Percentiles rank a stretch among this genome's conserved stretches.
These are phyloP conservation scores for Daldinia eschscholtzii DNA, from an alignment of 2,329 filamentous ascomycete species.

Conservation along the genomic window DNA sequence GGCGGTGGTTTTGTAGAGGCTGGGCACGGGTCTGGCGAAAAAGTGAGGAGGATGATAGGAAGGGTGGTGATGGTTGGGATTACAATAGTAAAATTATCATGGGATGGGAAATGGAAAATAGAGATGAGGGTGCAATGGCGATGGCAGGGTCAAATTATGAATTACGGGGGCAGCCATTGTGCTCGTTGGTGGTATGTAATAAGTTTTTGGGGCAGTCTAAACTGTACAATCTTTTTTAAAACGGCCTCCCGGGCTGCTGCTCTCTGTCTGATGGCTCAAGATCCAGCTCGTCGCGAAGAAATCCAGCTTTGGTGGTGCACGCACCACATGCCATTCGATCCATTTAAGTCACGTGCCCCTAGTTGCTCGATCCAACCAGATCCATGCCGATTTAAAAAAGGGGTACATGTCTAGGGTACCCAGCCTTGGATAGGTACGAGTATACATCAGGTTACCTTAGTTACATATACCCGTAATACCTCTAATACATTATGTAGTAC, in stretches of 20 bases:
- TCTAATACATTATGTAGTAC: too few relatives aligned
- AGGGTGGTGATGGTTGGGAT: constrained; percentile 39
- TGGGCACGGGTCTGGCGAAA: constrained; percentile 15
- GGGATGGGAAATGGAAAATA: constrained; percentile 41
- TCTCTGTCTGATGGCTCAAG: constrained; percentile 34
- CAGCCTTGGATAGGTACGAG: not conserved
- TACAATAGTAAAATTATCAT: constrained; percentile 24
- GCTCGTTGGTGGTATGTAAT: constrained; percentile 38
- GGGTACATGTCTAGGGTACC: not conserved
- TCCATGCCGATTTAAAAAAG: constrained; percentile 4
- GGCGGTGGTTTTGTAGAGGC: constrained; percentile 6
- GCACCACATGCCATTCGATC: constrained; percentile 2
- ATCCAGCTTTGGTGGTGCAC: constrained; percentile 31
- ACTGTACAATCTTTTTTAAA: constrained; percentile 40
- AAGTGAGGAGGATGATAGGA: constrained; percentile 43
- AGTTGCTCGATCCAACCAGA: constrained; percentile 4
- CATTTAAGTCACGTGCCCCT: constrained; percentile 25
- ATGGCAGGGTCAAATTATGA: constrained; percentile 47
- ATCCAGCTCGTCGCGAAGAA: constrained; percentile 37
- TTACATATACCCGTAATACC: not conserved
- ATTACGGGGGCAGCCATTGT: constrained; percentile 56
- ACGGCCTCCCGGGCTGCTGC: constrained; percentile 33
- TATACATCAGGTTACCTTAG: not conserved
- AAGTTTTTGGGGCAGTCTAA: constrained; percentile 38
- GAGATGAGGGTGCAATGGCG: constrained; percentile 40